These are phyloP conservation scores for Urtica urens DNA, from an alignment of 306 rosid genomes.

Conservation along the genomic window DNA sequence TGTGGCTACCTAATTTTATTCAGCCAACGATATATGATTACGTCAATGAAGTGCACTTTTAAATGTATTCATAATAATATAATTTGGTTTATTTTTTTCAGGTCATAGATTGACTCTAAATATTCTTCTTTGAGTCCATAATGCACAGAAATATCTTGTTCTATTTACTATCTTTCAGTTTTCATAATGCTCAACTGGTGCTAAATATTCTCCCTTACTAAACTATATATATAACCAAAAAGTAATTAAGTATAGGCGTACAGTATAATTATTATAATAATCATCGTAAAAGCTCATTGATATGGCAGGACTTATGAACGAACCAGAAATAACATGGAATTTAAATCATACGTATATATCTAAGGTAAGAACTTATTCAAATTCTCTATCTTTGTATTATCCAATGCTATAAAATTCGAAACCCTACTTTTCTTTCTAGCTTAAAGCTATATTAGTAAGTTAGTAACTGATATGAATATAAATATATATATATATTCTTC, in stretches of 20 bases:
- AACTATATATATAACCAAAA: no score
- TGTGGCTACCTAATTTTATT: constrained; percentile 6
- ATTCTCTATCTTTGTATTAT: constrained; percentile 25
- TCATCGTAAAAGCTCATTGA: no score
- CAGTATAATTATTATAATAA: no score
- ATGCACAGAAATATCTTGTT: no score
- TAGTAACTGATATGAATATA: neutral
- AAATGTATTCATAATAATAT: constrained; percentile 8
- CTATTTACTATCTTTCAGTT: no score
- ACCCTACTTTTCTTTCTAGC: constrained; percentile 2
- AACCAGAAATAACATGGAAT: neutral
- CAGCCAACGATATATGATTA: constrained; percentile 12
- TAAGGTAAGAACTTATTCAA: constrained; percentile 32
- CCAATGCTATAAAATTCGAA: constrained; percentile 9
- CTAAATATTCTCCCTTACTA: no score
- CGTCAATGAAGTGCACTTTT: constrained; percentile 15
- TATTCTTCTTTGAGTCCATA: constrained; percentile 19
- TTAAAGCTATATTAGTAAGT: neutral
- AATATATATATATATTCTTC: neutral
- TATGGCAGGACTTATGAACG: constrained; percentile 5
- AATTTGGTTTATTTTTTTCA: neutral
- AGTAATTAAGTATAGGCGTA: no score
- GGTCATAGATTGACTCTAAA: constrained; percentile 27
- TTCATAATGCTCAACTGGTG: no score
- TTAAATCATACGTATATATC: neutral